Percentiles rank a stretch among this genome's conserved stretches.
These are phyloP conservation scores for Mortierella sp. DNA, from an alignment of 371 early-diverging fungal species.

Conservation along the genomic window DNA sequence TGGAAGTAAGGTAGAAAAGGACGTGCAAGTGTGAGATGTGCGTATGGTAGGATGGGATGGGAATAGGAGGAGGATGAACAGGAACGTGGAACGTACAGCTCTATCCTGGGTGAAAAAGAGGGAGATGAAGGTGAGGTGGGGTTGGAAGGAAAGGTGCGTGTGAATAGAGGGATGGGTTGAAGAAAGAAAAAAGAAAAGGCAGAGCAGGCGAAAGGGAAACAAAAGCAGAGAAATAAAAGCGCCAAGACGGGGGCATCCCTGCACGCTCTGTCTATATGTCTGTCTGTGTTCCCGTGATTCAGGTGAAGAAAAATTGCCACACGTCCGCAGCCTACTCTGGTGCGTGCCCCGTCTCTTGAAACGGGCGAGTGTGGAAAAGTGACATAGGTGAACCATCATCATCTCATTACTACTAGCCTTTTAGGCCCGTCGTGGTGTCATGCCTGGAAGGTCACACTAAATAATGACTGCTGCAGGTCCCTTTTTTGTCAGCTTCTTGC, in stretches of 20 bases:
- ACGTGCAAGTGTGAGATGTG: neutral
- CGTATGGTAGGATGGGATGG: constrained; percentile 1
- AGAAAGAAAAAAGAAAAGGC: neutral
- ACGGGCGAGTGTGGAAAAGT: neutral
- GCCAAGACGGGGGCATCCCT: constrained; percentile 8
- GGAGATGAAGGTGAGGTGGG: neutral
- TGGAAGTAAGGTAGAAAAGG: neutral
- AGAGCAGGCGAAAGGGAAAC: neutral
- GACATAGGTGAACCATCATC: neutral
- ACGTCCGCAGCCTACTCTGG: too few species aligned
- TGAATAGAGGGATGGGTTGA: neutral
- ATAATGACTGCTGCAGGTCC: too few species aligned
- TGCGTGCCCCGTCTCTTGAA: neutral
- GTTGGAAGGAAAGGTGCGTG: neutral
- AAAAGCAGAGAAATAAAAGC: neutral
- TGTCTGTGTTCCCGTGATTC: neutral
- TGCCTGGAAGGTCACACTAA: neutral
- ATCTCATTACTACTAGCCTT: neutral
- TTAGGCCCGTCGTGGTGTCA: neutral
- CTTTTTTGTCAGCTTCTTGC: too few species aligned
- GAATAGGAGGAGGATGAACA: constrained; percentile 4
- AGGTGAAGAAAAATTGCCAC: neutral
- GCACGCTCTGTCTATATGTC: neutral
- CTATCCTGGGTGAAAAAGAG: neutral
- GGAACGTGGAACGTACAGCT: neutral